Evolutionary conservation across 345 rosid species (phyloP).

Genomic region (Populus alba): DNA sequence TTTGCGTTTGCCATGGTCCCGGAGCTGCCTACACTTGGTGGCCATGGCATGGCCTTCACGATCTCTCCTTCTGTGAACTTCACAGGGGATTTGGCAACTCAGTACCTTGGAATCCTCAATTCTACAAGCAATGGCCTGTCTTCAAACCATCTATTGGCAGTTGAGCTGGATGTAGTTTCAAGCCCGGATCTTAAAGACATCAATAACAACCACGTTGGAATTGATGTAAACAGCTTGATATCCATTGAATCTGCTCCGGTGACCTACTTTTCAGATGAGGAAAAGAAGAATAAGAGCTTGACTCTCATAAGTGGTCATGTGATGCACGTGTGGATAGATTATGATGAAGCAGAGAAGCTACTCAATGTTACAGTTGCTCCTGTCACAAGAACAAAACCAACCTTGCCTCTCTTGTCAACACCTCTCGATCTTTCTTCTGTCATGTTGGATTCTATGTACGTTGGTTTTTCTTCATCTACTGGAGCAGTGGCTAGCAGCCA

Average conservation of each 20-base stretch:
- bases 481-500: constrained; percentile 12
- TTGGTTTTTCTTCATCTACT: constrained; percentile 23
- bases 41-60: constrained; percentile 30
- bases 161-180: constrained; percentile 6
- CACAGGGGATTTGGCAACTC: background rate
- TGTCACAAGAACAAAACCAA: background rate
- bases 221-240: constrained; percentile 9
- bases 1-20: background rate
- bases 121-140: background rate
- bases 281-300: background rate
- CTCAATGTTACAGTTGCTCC: constrained; percentile 21
- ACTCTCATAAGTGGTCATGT: constrained; percentile 12
- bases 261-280: background rate
- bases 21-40: background rate
- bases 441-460: constrained; percentile 9
- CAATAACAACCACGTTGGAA: constrained; percentile 15
- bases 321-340: constrained; percentile 23
- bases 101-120: constrained; percentile 25
- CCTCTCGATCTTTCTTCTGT: background rate
- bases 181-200: constrained; percentile 9
- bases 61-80: constrained; percentile 19
- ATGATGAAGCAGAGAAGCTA: constrained; percentile 1
- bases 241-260: background rate
- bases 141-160: constrained; percentile 18
- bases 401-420: constrained; percentile 10